Conservation (phyloP, 768 basidiomycete species). For the Phallus indusiatus region DNA sequence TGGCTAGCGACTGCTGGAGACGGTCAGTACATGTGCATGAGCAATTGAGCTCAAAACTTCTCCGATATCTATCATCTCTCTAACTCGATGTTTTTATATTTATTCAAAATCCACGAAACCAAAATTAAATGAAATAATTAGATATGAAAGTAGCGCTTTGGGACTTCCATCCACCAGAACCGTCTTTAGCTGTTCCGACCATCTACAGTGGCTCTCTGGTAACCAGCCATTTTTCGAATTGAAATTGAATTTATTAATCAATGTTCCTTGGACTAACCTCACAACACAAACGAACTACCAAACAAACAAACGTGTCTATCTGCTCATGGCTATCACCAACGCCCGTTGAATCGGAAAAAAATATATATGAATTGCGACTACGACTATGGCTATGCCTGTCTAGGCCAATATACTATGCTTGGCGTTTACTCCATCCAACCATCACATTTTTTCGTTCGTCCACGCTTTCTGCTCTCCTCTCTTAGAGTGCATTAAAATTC, state of each 20-base stretch:
- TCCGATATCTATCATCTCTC: slow-evolving; percentile 5
- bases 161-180: slow-evolving; percentile 40
- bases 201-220: slow-evolving; percentile 13
- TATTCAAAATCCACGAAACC: slow-evolving; percentile 17
- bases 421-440: slow-evolving; percentile 59
- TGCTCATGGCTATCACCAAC: background rate
- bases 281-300: background rate
- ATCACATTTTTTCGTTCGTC: slow-evolving; percentile 55
- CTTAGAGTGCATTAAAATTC: slow-evolving; percentile 2
- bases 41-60: slow-evolving; percentile 6
- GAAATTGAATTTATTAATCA: slow-evolving; percentile 15
- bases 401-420: slow-evolving; percentile 66
- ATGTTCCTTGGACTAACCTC: slow-evolving; percentile 17
- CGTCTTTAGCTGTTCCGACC: background rate
- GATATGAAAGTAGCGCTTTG: slow-evolving; percentile 50
- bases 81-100: background rate
- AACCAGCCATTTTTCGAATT: background rate
- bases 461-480: background rate
- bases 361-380: background rate
- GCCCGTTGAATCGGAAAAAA: background rate
- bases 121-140: background rate
- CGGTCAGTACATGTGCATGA: slow-evolving; percentile 38
- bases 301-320: background rate
- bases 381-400: too few species aligned
- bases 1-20: slow-evolving; percentile 65